Percentiles rank a stretch among this genome's conserved stretches.
These are phyloP conservation scores for Barnettozyma populi DNA, from an alignment of 805 yeast genomes.

Conservation along the genomic window DNA sequence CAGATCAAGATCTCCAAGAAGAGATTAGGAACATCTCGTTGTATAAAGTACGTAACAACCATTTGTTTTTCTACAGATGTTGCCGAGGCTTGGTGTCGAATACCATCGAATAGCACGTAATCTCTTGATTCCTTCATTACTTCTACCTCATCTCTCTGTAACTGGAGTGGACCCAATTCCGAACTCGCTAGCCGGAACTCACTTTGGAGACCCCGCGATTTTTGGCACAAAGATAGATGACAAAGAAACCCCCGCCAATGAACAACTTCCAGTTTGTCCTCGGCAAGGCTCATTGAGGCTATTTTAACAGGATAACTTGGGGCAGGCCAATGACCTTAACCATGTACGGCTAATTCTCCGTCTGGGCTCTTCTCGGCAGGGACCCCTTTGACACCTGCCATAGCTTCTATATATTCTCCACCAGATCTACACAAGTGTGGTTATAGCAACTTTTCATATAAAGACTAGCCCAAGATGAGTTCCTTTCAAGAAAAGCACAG, in stretches of 20 bases:
- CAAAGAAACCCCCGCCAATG: neutral
- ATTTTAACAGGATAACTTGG: neutral
- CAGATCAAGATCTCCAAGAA: conserved; percentile 29
- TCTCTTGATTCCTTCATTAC: too few relatives aligned
- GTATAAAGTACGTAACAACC: neutral
- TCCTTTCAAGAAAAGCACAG: neutral
- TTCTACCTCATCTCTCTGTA: too few relatives aligned
- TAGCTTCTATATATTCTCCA: neutral
- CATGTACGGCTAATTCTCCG: neutral
- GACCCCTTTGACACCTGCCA: neutral
- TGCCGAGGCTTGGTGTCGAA: too few relatives aligned
- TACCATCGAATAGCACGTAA: too few relatives aligned
- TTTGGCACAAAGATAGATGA: neutral
- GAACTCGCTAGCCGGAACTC: too few relatives aligned
- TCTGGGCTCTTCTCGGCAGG: neutral
- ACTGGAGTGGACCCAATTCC: too few relatives aligned
- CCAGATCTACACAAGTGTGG: neutral
- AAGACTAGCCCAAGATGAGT: neutral
- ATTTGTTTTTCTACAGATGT: too few relatives aligned
- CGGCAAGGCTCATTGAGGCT: neutral
- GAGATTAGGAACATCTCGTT: conserved; percentile 13
- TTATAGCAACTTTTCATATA: neutral
- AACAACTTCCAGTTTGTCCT: neutral
- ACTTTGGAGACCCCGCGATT: neutral
- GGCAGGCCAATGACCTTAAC: neutral